Percentiles rank a stretch among this genome's conserved stretches.
These are phyloP conservation scores for Mortierella sp. DNA, from an alignment of 371 early-diverging fungal species.

Conservation along the genomic window DNA sequence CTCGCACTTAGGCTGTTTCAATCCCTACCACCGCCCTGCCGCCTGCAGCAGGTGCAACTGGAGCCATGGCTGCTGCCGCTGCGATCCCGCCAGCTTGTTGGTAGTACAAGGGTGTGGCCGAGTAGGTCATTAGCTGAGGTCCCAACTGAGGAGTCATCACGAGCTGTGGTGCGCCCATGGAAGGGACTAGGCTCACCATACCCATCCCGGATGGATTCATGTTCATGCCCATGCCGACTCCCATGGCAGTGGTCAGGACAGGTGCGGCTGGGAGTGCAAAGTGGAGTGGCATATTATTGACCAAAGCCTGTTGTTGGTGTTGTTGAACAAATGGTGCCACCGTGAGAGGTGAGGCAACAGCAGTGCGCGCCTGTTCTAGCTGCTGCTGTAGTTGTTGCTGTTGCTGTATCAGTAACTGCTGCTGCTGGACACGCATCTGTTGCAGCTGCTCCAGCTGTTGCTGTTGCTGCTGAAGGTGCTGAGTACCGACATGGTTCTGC, in stretches of 20 bases:
- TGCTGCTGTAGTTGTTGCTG: constrained; percentile 37
- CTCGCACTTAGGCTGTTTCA: background rate
- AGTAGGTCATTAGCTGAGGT: constrained; percentile 5
- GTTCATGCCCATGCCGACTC: constrained; percentile 39
- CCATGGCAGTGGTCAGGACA: constrained; percentile 34
- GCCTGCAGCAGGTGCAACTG: background rate
- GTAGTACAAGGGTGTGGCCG: constrained; percentile 7
- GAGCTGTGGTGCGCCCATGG: constrained; percentile 7
- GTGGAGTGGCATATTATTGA: constrained; percentile 17
- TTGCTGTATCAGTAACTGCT: constrained; percentile 25
- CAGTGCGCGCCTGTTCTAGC: constrained; percentile 23
- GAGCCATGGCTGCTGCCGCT: background rate
- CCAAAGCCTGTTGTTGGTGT: constrained; percentile 4
- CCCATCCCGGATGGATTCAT: constrained; percentile 15
- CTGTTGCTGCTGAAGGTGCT: constrained; percentile 4
- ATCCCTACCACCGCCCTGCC: background rate
- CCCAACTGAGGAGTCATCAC: constrained; percentile 15
- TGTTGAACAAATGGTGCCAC: background rate
- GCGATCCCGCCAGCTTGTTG: constrained; percentile 2
- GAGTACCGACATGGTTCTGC: constrained; percentile 3
- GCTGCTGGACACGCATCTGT: constrained; percentile 36
- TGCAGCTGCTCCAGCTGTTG: constrained; percentile 28
- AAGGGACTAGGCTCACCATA: constrained; percentile 6
- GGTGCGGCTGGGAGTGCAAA: constrained; percentile 29
- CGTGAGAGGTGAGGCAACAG: background rate